Percentiles rank a stretch among this genome's conserved stretches.
Conservation (phyloP, 140 eudicot genomes). For the Erigeron philadelphicus region DNA sequence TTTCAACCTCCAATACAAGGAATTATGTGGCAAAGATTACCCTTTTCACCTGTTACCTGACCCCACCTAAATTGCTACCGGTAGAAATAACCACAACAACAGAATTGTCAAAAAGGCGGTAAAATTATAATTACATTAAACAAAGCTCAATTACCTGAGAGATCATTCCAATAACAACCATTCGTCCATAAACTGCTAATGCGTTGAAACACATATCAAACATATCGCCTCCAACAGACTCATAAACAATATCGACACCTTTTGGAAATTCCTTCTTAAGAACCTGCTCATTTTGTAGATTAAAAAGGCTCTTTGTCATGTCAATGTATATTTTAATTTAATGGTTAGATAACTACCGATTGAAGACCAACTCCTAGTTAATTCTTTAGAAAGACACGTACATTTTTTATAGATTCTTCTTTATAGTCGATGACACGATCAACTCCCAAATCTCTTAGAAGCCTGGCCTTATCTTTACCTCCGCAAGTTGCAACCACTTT, state of each 20-base stretch:
- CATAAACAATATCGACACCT: constrained; percentile 89
- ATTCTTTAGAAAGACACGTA: constrained; percentile 20
- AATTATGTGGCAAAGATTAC: not conserved
- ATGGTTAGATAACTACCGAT: not conserved
- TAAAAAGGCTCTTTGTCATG: not conserved
- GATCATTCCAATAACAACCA: constrained; percentile 91
- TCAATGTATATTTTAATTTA: not conserved
- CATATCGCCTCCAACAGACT: constrained; percentile 98
- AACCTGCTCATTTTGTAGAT: constrained; percentile 40
- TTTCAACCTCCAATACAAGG: not conserved
- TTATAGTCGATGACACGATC: constrained; percentile 93
- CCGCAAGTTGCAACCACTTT: constrained; percentile 96
- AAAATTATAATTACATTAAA: constrained; percentile 2
- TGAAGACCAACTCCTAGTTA: not conserved
- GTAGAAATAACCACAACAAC: not conserved
- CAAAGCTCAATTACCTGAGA: constrained; percentile 65
- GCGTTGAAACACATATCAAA: constrained; percentile 80
- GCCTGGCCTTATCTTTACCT: constrained; percentile 81
- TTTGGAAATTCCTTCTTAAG: constrained; percentile 85
- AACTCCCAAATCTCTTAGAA: constrained; percentile 66
- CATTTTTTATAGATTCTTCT: constrained; percentile 70
- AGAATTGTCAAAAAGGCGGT: not conserved
- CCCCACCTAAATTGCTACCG: not conserved
- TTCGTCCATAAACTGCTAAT: constrained; percentile 72
- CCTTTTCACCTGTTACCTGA: not conserved